Percentiles rank a stretch among this genome's conserved stretches.
Evolutionary conservation across 2,329 filamentous ascomycete genomes (phyloP).

Genomic region (Venturia aucupariae): DNA sequence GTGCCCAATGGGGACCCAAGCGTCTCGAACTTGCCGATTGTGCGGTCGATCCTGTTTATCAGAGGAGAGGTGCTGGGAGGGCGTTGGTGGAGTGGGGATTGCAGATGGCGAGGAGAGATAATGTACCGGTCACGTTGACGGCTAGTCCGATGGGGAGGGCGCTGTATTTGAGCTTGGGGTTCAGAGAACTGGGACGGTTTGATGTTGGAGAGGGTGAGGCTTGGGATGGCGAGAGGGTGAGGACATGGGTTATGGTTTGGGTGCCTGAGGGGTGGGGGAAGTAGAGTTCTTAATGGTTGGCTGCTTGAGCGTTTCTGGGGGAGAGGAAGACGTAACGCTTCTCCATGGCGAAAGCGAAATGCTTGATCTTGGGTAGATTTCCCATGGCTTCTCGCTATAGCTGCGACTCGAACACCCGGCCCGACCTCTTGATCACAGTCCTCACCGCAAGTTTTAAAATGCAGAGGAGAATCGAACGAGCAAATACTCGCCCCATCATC

Average conservation of each 20-base stretch:
- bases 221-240: neutral
- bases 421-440: too few relatives aligned
- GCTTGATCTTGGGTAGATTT: too few relatives aligned
- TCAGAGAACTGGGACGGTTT: neutral
- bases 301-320: too few relatives aligned
- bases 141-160: neutral
- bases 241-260: slow-evolving; percentile 10
- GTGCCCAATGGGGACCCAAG: neutral
- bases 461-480: too few relatives aligned
- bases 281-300: too few relatives aligned
- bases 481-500: too few relatives aligned
- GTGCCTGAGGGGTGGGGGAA: neutral
- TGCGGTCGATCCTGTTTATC: neutral
- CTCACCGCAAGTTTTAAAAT: too few relatives aligned
- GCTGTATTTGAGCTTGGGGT: neutral
- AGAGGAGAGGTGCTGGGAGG: neutral
- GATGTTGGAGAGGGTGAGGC: neutral
- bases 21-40: neutral
- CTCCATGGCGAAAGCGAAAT: too few relatives aligned
- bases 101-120: neutral
- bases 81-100: neutral
- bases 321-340: too few relatives aligned
- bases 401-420: too few relatives aligned
- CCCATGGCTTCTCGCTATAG: too few relatives aligned
- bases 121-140: slow-evolving; percentile 6